Evolutionary conservation across 306 rosid species (phyloP), one percentile per base, ranked within the genome.

Genomic region (Begonia masoniana): DNA sequence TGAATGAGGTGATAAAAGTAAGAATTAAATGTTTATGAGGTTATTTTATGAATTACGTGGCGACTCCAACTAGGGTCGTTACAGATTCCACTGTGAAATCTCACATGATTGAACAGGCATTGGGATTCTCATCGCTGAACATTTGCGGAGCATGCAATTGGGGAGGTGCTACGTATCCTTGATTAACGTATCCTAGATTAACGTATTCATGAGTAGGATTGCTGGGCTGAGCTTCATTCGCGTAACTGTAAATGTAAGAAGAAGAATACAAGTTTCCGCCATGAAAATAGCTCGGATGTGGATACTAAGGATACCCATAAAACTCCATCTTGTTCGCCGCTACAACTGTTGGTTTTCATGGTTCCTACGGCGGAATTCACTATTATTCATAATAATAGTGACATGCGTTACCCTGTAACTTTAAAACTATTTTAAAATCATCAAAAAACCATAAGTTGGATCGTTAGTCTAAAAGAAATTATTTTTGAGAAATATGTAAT

Each of bases 91-190:
- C 23, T 19, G 23, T 19, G 23, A 19, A 15, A 6, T 52, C 15
- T 79, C 85, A 85, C 97, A 91, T 85, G 31, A 91, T 9, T 9
- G 86, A 78, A 73, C 97, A 91, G 0, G 82, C 88, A 60, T 91
- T 85, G 0, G 97, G 97, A 58, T 91, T 91, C 71, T 91, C 97
- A n/a, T n/a, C n/a, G n/a, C n/a, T n/a, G n/a, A n/a, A n/a, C n/a
- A n/a, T n/a, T n/a, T n/a, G n/a, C n/a, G 53, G 82, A 7, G 70
- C 66, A 19, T 71, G 54, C 26, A 56, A 26, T 11, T 73, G 57
- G 14, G 15, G 23, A 9, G 73, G 62, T 6, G 15, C 61, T 14
- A 31, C 42, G 50, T 81, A 61, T 14, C 84, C 82, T 4, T 72
- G 53, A 41, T 68, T 49, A 2, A 14, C 54, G 13, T 64, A 73